phyloP scores from a whole-genome alignment of 1,284 basidiomycete species.

The Porodaedalea pini region DNA sequence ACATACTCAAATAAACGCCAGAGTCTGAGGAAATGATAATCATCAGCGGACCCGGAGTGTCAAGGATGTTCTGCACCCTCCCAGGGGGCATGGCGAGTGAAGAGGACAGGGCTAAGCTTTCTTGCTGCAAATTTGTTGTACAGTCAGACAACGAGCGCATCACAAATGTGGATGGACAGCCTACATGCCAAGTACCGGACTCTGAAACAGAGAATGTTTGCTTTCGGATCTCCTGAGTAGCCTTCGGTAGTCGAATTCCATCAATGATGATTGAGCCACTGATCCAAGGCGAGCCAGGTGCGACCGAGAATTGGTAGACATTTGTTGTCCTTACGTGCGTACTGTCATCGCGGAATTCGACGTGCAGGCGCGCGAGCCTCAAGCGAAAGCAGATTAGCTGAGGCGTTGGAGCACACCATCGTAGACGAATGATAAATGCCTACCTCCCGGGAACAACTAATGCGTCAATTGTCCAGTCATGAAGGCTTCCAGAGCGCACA shows the following conservation, averaged over 20 bases:
- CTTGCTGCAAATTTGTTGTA: neutral
- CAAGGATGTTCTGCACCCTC: conserved; percentile 45
- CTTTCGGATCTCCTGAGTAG: neutral
- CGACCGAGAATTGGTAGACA: conserved; percentile 39
- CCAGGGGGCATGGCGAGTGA: conserved; percentile 38
- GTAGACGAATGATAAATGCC: conserved; percentile 23
- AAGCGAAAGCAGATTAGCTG: neutral
- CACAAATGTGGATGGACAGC: neutral
- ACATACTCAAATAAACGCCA: conserved; percentile 28
- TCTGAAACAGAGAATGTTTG: neutral
- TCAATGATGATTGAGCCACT: neutral
- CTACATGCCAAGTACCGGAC: conserved; percentile 5
- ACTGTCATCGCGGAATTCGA: conserved; percentile 24
- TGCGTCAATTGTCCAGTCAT: conserved; percentile 59
- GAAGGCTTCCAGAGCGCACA: conserved; percentile 57
- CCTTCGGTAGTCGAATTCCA: neutral
- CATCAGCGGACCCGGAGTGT: conserved; percentile 46
- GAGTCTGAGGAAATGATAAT: conserved; percentile 48
- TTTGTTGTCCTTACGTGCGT: conserved; percentile 39
- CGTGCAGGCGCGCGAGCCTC: conserved; percentile 35
- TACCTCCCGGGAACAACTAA: conserved; percentile 60
- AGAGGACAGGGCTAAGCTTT: conserved; percentile 21
- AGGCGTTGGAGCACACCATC: conserved; percentile 21
- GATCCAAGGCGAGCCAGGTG: conserved; percentile 12
- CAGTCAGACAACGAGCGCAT: neutral